A percentile compares a stretch with the other conserved stretches of the same genome.
Conservation (phyloP, 2,329 filamentous ascomycete species). For the Verticillium tricorpus region DNA sequence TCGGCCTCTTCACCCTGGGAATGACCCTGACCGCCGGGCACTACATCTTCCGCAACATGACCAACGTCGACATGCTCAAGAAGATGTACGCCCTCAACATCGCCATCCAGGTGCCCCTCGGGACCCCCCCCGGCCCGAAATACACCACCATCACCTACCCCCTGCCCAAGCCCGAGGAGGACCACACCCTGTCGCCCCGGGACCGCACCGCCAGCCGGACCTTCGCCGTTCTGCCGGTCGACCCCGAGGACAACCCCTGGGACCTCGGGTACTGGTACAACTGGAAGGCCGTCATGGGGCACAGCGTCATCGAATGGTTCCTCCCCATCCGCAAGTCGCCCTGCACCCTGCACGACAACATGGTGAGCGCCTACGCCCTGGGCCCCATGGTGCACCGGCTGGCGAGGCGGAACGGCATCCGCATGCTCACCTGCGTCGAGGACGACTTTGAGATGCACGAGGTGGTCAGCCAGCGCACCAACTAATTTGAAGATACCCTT, state of each 20-base stretch:
- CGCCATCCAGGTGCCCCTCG: slow-evolving; percentile 64
- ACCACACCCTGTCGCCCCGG: slow-evolving; percentile 4
- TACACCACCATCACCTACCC: slow-evolving; percentile 58
- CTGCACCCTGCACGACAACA: slow-evolving; percentile 62
- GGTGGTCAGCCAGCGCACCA: not conserved
- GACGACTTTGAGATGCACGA: slow-evolving; percentile 24
- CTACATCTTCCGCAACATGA: slow-evolving; percentile 68
- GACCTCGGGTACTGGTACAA: slow-evolving; percentile 68
- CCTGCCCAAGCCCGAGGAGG: slow-evolving; percentile 25
- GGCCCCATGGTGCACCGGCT: slow-evolving; percentile 57
- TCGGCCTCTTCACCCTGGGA: slow-evolving; percentile 72
- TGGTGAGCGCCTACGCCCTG: slow-evolving; percentile 63
- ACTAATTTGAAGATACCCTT: not conserved
- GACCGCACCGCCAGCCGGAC: slow-evolving; percentile 53
- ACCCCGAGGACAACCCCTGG: slow-evolving; percentile 79
- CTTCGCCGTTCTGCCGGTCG: slow-evolving; percentile 75
- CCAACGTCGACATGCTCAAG: slow-evolving; percentile 76
- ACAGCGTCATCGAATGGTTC: slow-evolving; percentile 69
- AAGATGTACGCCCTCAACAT: slow-evolving; percentile 63
- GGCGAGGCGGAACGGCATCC: slow-evolving; percentile 37
- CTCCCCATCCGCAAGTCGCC: slow-evolving; percentile 73
- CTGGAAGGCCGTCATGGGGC: slow-evolving; percentile 76
- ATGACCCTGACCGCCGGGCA: slow-evolving; percentile 73
- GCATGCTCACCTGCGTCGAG: slow-evolving; percentile 14
- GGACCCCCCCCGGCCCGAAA: slow-evolving; percentile 32